These are phyloP conservation scores for Entomortierella lignicola DNA, from an alignment of 192 early-diverging fungal species.

Conservation along the genomic window DNA sequence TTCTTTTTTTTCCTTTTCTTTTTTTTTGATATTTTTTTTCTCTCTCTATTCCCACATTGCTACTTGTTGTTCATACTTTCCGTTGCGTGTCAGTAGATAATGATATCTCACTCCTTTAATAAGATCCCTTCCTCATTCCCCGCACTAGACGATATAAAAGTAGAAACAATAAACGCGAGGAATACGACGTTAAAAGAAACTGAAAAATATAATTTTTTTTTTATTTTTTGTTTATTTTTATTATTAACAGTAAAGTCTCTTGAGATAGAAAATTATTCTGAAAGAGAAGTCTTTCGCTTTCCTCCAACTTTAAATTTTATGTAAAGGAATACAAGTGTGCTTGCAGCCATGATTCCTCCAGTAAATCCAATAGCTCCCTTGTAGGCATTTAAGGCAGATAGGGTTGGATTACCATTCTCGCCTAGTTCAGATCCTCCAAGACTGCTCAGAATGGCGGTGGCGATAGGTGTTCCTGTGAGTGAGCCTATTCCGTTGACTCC, in stretches of 20 bases:
- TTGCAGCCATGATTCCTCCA: conserved; percentile 35
- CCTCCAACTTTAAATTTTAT: conserved; percentile 35
- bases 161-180: too few species aligned
- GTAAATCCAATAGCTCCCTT: conserved; percentile 33
- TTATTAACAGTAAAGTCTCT: too few species aligned
- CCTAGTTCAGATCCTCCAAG: background rate
- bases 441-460: conserved; percentile 34
- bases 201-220: too few species aligned
- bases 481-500: conserved; percentile 57
- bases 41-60: too few species aligned
- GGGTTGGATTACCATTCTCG: background rate
- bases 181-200: too few species aligned
- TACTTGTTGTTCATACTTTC: too few species aligned
- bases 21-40: background rate
- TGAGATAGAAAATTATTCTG: too few species aligned
- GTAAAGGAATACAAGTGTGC: conserved; percentile 13
- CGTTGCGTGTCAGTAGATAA: too few species aligned
- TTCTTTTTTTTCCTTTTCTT: too few species aligned
- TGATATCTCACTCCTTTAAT: too few species aligned
- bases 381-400: conserved; percentile 7
- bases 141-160: too few species aligned
- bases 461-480: conserved; percentile 57
- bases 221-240: background rate
- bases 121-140: too few species aligned
- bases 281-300: background rate